Evolutionary conservation across 2,329 filamentous ascomycete species (phyloP).

Genomic region (Alternaria angustiovoidea): DNA sequence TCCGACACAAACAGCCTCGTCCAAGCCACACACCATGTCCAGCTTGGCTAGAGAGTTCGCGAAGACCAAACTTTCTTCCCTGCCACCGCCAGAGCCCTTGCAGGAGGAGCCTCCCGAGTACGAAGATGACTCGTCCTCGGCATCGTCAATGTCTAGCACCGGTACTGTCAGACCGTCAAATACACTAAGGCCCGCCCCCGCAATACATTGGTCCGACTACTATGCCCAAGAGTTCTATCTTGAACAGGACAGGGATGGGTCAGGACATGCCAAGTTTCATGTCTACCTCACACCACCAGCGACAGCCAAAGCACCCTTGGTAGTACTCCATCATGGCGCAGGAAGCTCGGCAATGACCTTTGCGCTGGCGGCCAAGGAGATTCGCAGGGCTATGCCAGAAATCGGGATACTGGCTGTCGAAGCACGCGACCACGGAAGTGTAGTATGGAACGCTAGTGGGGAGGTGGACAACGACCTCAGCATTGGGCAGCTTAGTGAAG

Average conservation of each 20-base stretch:
- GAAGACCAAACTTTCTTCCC: slow-evolving; percentile 73
- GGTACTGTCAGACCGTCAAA: slow-evolving; percentile 87
- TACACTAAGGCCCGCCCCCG: slow-evolving; percentile 67
- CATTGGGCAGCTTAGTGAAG: slow-evolving; percentile 74
- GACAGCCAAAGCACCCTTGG: slow-evolving; percentile 74
- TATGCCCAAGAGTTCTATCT: slow-evolving; percentile 89
- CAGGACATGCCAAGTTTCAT: slow-evolving; percentile 71
- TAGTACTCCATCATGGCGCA: slow-evolving; percentile 94
- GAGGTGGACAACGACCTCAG: slow-evolving; percentile 68
- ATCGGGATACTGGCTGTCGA: slow-evolving; percentile 87
- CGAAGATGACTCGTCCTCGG: slow-evolving; percentile 60
- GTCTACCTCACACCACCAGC: slow-evolving; percentile 84
- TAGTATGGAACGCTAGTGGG: slow-evolving; percentile 52
- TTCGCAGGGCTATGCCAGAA: slow-evolving; percentile 77
- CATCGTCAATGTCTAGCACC: slow-evolving; percentile 89
- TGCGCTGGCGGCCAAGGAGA: slow-evolving; percentile 78
- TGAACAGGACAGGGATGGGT: slow-evolving; percentile 51
- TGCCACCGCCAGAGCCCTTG: slow-evolving; percentile 62
- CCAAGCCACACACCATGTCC: slow-evolving; percentile 66
- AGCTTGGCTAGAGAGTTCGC: slow-evolving; percentile 81
- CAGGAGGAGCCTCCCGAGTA: slow-evolving; percentile 60
- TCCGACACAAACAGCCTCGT: slow-evolving; percentile 9
- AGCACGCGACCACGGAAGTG: slow-evolving; percentile 84
- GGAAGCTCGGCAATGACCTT: slow-evolving; percentile 94
- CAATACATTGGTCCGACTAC: slow-evolving; percentile 85